Evolutionary conservation across 2,329 filamentous ascomycete genomes (phyloP).

Genomic region (Thermothelomyces thermophilus): DNA sequence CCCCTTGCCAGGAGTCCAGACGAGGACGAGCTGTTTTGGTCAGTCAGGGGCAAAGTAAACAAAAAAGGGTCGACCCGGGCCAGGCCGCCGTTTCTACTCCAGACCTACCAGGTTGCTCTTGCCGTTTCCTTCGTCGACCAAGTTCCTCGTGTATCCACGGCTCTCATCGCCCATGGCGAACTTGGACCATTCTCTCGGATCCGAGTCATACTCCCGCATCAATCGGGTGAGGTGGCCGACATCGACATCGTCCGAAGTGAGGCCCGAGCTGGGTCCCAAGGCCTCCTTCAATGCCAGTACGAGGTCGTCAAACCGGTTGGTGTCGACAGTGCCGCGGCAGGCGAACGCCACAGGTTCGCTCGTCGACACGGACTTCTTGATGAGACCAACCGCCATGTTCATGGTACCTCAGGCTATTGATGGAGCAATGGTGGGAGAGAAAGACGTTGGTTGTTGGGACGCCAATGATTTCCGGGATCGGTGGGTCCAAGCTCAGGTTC

Average conservation of each 20-base stretch:
- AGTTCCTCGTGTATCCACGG: conserved; percentile 74
- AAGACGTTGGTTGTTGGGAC: background rate
- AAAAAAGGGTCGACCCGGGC: background rate
- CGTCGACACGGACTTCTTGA: conserved; percentile 11
- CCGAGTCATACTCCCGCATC: conserved; percentile 69
- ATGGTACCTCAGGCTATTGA: background rate
- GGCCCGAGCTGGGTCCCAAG: conserved; percentile 73
- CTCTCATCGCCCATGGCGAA: conserved; percentile 69
- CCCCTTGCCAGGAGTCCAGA: conserved; percentile 79
- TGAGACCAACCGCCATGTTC: conserved; percentile 27
- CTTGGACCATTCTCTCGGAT: conserved; percentile 61
- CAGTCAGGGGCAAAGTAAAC: conserved; percentile 20
- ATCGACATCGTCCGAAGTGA: conserved; percentile 76
- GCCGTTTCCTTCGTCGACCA: conserved; percentile 82
- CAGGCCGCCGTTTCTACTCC: background rate
- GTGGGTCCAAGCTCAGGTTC: background rate
- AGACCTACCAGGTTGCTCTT: conserved; percentile 45
- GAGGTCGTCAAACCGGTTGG: conserved; percentile 58
- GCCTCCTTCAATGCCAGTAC: conserved; percentile 66
- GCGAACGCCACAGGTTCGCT: conserved; percentile 12
- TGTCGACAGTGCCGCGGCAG: conserved; percentile 23
- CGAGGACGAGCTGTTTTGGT: conserved; percentile 63
- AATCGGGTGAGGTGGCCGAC: conserved; percentile 61
- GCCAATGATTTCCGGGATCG: background rate
- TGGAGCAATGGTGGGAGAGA: background rate